Percentiles rank a stretch among this genome's conserved stretches.
phyloP scores from a whole-genome alignment of 352 stramenopile genomes.

The Plasmopara muralis region DNA sequence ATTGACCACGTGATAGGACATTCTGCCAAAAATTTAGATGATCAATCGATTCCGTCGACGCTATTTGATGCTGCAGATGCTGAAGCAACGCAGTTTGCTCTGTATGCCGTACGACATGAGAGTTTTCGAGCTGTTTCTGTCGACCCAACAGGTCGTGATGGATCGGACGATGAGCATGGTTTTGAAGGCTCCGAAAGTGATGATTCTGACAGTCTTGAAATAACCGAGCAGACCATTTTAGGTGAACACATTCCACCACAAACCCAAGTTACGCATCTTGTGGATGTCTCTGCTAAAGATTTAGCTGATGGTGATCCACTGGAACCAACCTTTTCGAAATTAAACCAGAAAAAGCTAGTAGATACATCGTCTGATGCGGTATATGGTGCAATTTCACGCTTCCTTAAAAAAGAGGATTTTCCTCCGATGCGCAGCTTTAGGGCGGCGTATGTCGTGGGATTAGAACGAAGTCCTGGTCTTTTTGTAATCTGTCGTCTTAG shows the following conservation, averaged over 20 bases:
- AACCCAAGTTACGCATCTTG: neutral
- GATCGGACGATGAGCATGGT: conserved; percentile 16
- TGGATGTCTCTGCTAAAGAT: neutral
- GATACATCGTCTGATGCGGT: conserved; percentile 48
- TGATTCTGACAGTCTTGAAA: conserved; percentile 29
- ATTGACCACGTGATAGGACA: conserved; percentile 20
- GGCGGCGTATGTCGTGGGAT: conserved; percentile 47
- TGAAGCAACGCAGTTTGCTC: conserved; percentile 42
- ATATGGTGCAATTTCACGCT: conserved; percentile 53
- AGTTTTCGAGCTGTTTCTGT: neutral
- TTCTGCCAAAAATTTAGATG: neutral
- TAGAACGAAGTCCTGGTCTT: conserved; percentile 50
- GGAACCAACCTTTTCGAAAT: conserved; percentile 17
- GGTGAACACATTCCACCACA: neutral
- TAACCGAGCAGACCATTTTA: neutral
- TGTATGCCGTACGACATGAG: conserved; percentile 12
- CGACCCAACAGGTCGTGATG: conserved; percentile 1
- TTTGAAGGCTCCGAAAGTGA: conserved; percentile 21
- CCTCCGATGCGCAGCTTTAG: conserved; percentile 54
- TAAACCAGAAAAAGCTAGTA: conserved; percentile 20
- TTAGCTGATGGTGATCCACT: neutral
- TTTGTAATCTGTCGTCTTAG: conserved; percentile 44
- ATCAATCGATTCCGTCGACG: conserved; percentile 15
- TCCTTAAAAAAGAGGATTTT: conserved; percentile 59
- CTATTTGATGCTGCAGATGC: conserved; percentile 53